A percentile compares a stretch with the other conserved stretches of the same genome.
These are phyloP conservation scores for Hypocreales sp. DNA, from an alignment of 2,329 filamentous ascomycete genomes.

Conservation along the genomic window DNA sequence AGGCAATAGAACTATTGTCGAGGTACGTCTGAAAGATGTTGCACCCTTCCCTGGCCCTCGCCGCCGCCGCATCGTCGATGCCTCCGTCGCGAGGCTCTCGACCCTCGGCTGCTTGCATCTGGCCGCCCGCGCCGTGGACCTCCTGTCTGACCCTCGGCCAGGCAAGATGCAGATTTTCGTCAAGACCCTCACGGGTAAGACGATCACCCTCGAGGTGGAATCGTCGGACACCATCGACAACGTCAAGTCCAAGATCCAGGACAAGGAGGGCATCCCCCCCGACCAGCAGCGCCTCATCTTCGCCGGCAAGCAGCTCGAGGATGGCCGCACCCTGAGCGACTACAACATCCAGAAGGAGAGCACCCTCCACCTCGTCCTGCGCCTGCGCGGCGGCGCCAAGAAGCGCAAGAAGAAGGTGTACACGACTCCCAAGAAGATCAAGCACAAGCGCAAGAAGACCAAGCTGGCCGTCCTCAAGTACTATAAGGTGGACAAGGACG, in stretches of 20 bases:
- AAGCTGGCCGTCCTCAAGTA: slow-evolving; percentile 99
- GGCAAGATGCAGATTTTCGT: slow-evolving; percentile 68
- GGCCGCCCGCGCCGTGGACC: too few relatives aligned
- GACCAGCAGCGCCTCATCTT: slow-evolving; percentile 99
- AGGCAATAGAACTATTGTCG: slow-evolving; percentile 44
- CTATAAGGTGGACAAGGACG: slow-evolving; percentile 99
- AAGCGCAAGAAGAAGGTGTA: slow-evolving; percentile 99
- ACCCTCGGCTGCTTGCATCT: too few relatives aligned
- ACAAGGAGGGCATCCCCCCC: slow-evolving; percentile 99
- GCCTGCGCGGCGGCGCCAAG: slow-evolving; percentile 97
- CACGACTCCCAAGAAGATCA: slow-evolving; percentile 99
- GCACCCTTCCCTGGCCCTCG: slow-evolving; percentile 7
- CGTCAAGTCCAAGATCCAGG: slow-evolving; percentile 97
- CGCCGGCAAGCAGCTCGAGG: slow-evolving; percentile 99
- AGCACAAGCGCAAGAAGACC: slow-evolving; percentile 99
- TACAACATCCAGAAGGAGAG: slow-evolving; percentile 99
- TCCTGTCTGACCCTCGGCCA: slow-evolving; percentile 31
- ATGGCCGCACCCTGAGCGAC: slow-evolving; percentile 95
- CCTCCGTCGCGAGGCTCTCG: slow-evolving; percentile 17
- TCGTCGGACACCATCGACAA: slow-evolving; percentile 99
- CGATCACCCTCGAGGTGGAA: slow-evolving; percentile 99
- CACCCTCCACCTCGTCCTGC: slow-evolving; percentile 93
- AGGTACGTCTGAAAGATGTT: slow-evolving; percentile 43
- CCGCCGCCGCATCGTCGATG: slow-evolving; percentile 13
- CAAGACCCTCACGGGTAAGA: slow-evolving; percentile 95